A percentile compares a stretch with the other conserved stretches of the same genome.
These are phyloP conservation scores for Parastagonospora nodorum DNA, from an alignment of 2,329 filamentous ascomycete species.

Conservation along the genomic window DNA sequence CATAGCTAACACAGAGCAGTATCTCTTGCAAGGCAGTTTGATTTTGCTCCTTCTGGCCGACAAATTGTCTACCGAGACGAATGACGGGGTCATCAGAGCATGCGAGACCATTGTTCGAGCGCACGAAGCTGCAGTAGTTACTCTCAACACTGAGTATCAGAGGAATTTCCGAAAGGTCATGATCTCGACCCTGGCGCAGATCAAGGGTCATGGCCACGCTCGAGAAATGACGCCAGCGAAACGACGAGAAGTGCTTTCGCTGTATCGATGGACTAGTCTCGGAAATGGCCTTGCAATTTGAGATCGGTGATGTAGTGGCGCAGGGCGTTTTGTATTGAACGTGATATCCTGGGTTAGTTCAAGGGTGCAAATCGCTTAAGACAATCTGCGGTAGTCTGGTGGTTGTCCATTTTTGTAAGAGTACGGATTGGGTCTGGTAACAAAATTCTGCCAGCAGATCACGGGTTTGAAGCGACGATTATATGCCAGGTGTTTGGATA, in stretches of 20 bases:
- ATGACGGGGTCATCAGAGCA: constrained; percentile 80
- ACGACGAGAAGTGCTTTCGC: constrained; percentile 56
- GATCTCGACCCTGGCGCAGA: constrained; percentile 47
- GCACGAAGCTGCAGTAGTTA: constrained; percentile 93
- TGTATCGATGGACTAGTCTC: constrained; percentile 59
- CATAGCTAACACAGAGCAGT: constrained; percentile 47
- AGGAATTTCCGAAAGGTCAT: constrained; percentile 62
- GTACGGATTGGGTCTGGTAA: no score
- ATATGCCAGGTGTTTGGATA: no score
- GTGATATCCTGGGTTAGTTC: background rate
- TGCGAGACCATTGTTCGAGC: constrained; percentile 93
- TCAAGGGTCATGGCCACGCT: constrained; percentile 43
- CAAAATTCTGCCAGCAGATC: no score
- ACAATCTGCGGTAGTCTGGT: no score
- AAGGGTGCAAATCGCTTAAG: background rate
- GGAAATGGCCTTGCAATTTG: constrained; percentile 48
- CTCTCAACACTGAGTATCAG: constrained; percentile 91
- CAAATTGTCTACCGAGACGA: constrained; percentile 83
- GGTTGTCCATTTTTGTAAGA: no score
- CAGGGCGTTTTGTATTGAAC: background rate
- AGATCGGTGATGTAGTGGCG: background rate
- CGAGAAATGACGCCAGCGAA: constrained; percentile 45
- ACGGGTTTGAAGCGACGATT: no score
- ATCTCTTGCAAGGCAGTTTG: constrained; percentile 87
- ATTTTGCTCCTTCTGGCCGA: constrained; percentile 85